Conservation (phyloP, 768 basidiomycete species). For the Neoboletus magnificus region DNA sequence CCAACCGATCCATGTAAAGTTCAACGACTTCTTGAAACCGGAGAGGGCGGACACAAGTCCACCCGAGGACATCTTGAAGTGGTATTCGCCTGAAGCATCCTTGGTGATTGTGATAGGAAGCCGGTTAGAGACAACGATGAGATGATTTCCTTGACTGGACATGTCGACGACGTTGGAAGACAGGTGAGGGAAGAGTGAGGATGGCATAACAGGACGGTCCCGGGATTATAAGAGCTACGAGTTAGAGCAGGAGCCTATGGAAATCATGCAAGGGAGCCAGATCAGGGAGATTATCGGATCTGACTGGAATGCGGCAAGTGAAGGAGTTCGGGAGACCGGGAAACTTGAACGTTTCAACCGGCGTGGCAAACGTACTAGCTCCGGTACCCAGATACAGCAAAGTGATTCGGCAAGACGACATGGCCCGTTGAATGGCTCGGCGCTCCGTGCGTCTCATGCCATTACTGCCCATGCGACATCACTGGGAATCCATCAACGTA, state of each 20-base stretch:
- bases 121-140: constrained; percentile 95
- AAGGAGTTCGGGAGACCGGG: neutral
- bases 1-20: constrained; percentile 98
- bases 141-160: constrained; percentile 56
- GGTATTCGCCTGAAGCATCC: constrained; percentile 88
- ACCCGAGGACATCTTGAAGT: constrained; percentile 99
- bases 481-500: neutral
- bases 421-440: neutral
- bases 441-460: neutral
- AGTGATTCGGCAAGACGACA: neutral
- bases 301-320: neutral
- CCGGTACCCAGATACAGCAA: neutral
- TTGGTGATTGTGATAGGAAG: constrained; percentile 95
- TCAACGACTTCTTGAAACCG: constrained; percentile 97
- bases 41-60: constrained; percentile 96
- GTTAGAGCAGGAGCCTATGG: constrained; percentile 10
- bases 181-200: constrained; percentile 24
- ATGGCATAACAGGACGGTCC: constrained; percentile 16
- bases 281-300: constrained; percentile 37
- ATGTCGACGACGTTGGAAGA: constrained; percentile 36
- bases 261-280: constrained; percentile 25
- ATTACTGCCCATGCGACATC: neutral
- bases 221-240: constrained; percentile 29
- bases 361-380: neutral
- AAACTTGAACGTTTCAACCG: neutral